Evolutionary conservation across 352 stramenopile genomes (phyloP).

Genomic region (Pythium vanterpoolii): DNA sequence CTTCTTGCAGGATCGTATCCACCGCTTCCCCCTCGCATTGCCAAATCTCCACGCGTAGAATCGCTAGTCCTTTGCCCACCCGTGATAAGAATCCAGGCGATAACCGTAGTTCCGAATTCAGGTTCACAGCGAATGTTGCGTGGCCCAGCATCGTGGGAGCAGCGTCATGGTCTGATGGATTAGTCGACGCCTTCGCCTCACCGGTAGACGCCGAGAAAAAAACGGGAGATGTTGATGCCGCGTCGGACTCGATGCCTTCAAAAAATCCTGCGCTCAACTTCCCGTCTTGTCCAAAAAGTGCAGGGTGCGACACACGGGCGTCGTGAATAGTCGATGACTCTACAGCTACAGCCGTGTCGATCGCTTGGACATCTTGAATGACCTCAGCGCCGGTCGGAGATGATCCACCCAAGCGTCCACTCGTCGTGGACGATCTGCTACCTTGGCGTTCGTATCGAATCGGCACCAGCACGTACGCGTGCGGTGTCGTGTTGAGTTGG

Average conservation of each 20-base stretch:
- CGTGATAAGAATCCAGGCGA: constrained; percentile 69
- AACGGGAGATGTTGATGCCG: constrained; percentile 6
- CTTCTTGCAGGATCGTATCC: neutral
- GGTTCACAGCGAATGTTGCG: constrained; percentile 71
- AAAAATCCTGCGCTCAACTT: neutral
- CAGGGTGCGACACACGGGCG: constrained; percentile 9
- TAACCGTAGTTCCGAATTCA: constrained; percentile 79
- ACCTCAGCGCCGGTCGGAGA: neutral
- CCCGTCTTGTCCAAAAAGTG: constrained; percentile 1
- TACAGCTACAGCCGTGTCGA: neutral
- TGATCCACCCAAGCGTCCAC: neutral
- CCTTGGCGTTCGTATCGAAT: constrained; percentile 14
- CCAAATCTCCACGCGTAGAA: constrained; percentile 62
- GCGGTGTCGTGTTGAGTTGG: constrained; percentile 14
- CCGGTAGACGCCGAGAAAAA: constrained; percentile 26
- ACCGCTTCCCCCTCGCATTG: constrained; percentile 6
- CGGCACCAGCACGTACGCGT: neutral
- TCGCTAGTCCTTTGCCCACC: constrained; percentile 72
- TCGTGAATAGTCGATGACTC: neutral
- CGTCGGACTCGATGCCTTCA: neutral
- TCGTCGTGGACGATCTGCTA: neutral
- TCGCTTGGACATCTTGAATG: neutral
- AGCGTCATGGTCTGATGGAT: neutral
- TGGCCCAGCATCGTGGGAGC: constrained; percentile 34
- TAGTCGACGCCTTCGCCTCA: neutral